These are phyloP conservation scores for Gentiana straminea DNA, from an alignment of 257 asterid species.

Conservation along the genomic window DNA sequence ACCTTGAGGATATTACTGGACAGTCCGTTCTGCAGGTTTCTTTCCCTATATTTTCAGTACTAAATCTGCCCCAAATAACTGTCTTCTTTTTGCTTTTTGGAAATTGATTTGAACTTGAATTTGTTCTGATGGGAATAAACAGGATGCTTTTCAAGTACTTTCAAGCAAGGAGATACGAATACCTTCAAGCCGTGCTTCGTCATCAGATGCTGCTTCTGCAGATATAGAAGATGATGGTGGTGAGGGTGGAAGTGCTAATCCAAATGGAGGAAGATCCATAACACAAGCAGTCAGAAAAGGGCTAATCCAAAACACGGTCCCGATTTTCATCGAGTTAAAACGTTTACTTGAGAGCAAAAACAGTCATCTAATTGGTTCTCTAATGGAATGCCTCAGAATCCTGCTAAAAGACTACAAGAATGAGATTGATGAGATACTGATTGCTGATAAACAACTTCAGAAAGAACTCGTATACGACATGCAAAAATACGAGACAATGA, in stretches of 20 bases:
- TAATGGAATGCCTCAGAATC: constrained; percentile 87
- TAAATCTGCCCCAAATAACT: neutral
- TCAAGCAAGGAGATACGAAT: constrained; percentile 84
- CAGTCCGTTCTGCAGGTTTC: constrained; percentile 79
- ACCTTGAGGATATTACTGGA: constrained; percentile 57
- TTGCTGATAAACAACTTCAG: constrained; percentile 83
- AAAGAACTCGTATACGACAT: constrained; percentile 85
- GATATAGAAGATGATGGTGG: constrained; percentile 64
- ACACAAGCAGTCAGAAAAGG: constrained; percentile 85
- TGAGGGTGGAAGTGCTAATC: constrained; percentile 28
- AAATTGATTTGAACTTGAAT: constrained; percentile 1
- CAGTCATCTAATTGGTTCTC: constrained; percentile 78
- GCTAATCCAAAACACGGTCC: constrained; percentile 79
- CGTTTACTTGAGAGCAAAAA: constrained; percentile 70
- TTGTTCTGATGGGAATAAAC: constrained; percentile 4
- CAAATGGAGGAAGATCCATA: constrained; percentile 54
- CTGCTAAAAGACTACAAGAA: constrained; percentile 93
- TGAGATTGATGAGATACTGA: constrained; percentile 75
- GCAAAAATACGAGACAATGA: constrained; percentile 61
- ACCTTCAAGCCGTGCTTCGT: constrained; percentile 45
- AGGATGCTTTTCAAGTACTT: constrained; percentile 82
- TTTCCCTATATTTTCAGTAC: no score
- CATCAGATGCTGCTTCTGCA: constrained; percentile 45
- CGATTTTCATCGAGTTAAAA: constrained; percentile 89
- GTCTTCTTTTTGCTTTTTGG: neutral